Base-by-base conservation (phyloP, 2,329 filamentous ascomycete genomes). In the Fusarium redolens region DNA sequence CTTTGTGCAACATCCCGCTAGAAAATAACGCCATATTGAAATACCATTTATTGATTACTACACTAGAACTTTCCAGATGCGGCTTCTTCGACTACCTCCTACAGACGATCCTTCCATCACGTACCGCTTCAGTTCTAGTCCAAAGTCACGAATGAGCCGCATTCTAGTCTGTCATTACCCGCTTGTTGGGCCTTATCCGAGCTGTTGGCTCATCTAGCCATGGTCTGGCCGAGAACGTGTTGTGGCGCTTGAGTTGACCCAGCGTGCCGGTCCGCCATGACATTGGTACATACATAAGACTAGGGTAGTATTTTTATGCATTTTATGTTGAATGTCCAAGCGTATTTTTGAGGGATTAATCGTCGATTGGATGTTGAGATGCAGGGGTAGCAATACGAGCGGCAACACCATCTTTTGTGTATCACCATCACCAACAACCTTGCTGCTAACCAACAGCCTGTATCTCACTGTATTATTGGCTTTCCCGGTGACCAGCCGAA, bases 61-160 rank as follows among this genome's bases (percentile, higher is more conserved):
- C 37, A 45, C 33, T 28, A 43, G 47, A 68, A 61, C 4, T 48
- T 68, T 54, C 55, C 41, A 68, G 55, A 68, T 54, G 63, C 55
- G 41, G 65, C 18, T 48, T 30, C 25, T 38, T 5, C 4, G 9
- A 11, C 25, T 13, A 15, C 1, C 31, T n/a, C 28, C 5, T 7
- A 25, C 28, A 25, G 31, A 41, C 22, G 28, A 41, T n/a, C 20
- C 9, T 33, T 20, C 7, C 22, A 31, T 41, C 37, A 20, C 10
- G 25, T 17, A 7, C 43, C 50, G 28, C 37, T 50, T 68, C 31
- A 44, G 40, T 64, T 18, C 30, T 57, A 47, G 40, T 8, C 5
- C 15, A 41, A 18, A 50, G 20, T n/a, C 45, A 47, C 37, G 22
- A 31, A 38, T 22, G 57, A 69, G 43, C 50, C 50, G 38, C 56